Conservation (phyloP, 768 basidiomycete genomes). For the Gloeostereum incarnatum region DNA sequence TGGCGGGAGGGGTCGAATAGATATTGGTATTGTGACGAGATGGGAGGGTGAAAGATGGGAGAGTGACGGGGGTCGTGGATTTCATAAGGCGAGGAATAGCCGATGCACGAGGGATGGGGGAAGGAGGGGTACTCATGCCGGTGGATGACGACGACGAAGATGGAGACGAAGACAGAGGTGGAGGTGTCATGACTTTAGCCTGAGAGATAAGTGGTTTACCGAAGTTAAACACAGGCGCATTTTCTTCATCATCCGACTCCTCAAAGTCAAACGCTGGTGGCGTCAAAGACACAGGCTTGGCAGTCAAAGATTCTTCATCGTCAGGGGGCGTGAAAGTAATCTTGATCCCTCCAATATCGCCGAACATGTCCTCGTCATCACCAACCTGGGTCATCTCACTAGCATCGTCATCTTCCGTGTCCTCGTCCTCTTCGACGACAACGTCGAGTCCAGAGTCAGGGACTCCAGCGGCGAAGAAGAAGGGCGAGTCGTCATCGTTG, state of each 20-base stretch:
- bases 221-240: no score
- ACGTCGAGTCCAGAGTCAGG: slow-evolving; percentile 19
- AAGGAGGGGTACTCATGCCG: slow-evolving; percentile 9
- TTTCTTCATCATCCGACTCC: slow-evolving; percentile 20
- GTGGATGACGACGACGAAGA: slow-evolving; percentile 18
- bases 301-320: slow-evolving; percentile 12
- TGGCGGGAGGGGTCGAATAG: slow-evolving; percentile 43
- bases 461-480: slow-evolving; percentile 30
- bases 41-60: slow-evolving; percentile 14
- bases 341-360: slow-evolving; percentile 62
- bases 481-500: slow-evolving; percentile 40
- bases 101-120: slow-evolving; percentile 26
- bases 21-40: slow-evolving; percentile 15
- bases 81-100: slow-evolving; percentile 37
- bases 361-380: slow-evolving; percentile 43
- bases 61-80: slow-evolving; percentile 20
- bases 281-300: slow-evolving; percentile 5
- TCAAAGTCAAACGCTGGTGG: slow-evolving; percentile 7
- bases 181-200: slow-evolving; percentile 11
- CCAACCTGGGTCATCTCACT: slow-evolving; percentile 18
- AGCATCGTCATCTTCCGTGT: slow-evolving; percentile 29
- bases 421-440: slow-evolving; percentile 40
- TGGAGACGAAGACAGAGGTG: slow-evolving; percentile 7
- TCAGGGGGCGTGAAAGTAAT: slow-evolving; percentile 65
- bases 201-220: no score